Evolutionary conservation across 1,284 basidiomycete species (phyloP), one percentile per base, ranked within the genome.

Genomic region (Microbotryum lychnidis-dioicae): DNA sequence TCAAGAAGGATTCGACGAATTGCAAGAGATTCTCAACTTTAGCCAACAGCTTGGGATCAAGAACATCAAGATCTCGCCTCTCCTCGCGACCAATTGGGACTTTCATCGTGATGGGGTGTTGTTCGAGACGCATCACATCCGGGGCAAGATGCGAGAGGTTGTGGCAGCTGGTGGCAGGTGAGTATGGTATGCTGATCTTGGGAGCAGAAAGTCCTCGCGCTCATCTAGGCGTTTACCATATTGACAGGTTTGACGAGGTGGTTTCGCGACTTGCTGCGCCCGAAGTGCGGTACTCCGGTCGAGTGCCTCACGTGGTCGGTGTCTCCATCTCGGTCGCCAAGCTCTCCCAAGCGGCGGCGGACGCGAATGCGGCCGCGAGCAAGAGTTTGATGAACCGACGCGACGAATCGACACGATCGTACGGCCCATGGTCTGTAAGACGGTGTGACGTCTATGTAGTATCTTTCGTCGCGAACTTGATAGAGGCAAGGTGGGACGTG

Each of bases 381-480:
- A 66, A 77, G 59, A 73, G 76, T n/a, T 74, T 75, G 18, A 75
- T 72, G 33, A 70, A 70, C 12, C 37, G 37, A 42, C 64, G 67
- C 16, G 64, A 76, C 50, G 74, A 77, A 16, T 75, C 75, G 37
- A 75, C 77, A 52, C 72, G 74, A 18, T 74, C 76, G 21, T 79
- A 79, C n/a, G 80, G 78, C 18, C 77, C 77, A 0, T 75, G 73
- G 72, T 72, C 75, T 29, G 73, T 75, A 6, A 72, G 80, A 58
- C 76, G 81, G 31, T 81, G 80, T 64, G 81, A 82, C 66, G 80
- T 81, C 23, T 83, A 82, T 63, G 76, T 83, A 2, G 78, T 79
- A 6, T 74, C 74, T 2, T 78, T 78, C 54, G 73, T 73, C 6
- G 75, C 76, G 0, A 78, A 78, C 0, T 73, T 80, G 62, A 72